Base-by-base conservation (phyloP, 345 rosid genomes). In the Populus alba region DNA sequence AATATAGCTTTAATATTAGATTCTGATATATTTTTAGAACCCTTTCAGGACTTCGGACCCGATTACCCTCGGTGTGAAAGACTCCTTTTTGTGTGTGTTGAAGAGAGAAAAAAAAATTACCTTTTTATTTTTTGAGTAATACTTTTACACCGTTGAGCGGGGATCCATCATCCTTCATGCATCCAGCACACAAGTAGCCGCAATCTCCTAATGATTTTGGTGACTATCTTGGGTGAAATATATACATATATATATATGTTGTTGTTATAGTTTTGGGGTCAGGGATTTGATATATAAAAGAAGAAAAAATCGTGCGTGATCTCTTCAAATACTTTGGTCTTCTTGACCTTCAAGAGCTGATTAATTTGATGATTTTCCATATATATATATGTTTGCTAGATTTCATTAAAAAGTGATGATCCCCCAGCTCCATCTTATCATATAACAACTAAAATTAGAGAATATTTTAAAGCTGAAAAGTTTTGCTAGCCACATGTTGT, bases 401-500 rank as follows among this genome's bases (percentile, higher is more conserved):
- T 73, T 41, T 55, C 75, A 72, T n/a, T 39, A 35, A 51, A 37
- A 55, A 55, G 59, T 57, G 78, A 81, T 76, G 61, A 41, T 76
- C 62, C 70, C 75, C 71, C 47, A 67, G 77, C 73, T 45, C 66
- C 70, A 17, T 53, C 59, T 20, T 53, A 77, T 41, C 45, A 35
- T 59, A 51, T 27, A 65, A 66, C 33, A 23, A 23, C 27, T 70
- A 25, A 12, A 59, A 72, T 45, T 66, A 25, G 20, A 80, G 16
- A 35, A 23, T 69, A 73, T 25, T 16, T 27, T 72, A 31, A 38
- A 23, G 43, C 27, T 47, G 68, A 77, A 72, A 59, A 41, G 45
- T 45, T 71, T 68, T 63, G 31, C 8, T 75, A 37, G 72, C 84
- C 87, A 78, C 65, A 74, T 69, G 35, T 81, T 79, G 27, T 65